These are phyloP conservation scores for Chlorella ohadii DNA, from an alignment of 139 green algal species.

Conservation along the genomic window DNA sequence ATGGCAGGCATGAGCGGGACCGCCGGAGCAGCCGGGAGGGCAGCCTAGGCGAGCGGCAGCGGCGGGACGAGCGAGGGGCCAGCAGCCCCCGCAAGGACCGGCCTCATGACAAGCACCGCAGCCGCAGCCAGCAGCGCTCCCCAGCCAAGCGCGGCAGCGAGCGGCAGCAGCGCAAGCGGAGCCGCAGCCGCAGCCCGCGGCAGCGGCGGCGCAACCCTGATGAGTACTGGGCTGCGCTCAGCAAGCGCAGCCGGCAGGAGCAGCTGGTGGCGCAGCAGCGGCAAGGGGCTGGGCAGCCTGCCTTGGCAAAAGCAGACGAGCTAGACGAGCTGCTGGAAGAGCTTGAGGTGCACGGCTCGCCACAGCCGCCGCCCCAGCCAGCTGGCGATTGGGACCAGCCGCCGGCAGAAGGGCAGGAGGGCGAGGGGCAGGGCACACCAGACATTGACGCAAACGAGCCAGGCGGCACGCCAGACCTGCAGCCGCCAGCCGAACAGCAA, in stretches of 20 bases:
- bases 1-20: background rate
- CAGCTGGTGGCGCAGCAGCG: background rate
- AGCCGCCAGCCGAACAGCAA: background rate
- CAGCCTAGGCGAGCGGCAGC: background rate
- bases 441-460: background rate
- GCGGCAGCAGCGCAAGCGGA: too few species aligned
- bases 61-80: background rate
- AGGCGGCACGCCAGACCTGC: background rate
- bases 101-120: background rate
- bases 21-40: background rate
- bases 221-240: background rate
- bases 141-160: background rate
- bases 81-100: background rate
- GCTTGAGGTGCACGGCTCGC: too few species aligned
- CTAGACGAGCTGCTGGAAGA: too few species aligned
- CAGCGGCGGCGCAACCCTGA: background rate
- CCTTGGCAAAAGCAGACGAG: too few species aligned
- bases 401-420: too few species aligned
- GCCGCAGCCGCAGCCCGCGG: conserved; percentile 4
- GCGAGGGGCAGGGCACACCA: too few species aligned
- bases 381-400: too few species aligned
- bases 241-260: background rate
- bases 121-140: background rate
- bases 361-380: too few species aligned
- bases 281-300: background rate